Evolutionary conservation across 176 grass and related monocot genomes (phyloP), one percentile per base, ranked within the genome.

Genomic region (Secale cereale): DNA sequence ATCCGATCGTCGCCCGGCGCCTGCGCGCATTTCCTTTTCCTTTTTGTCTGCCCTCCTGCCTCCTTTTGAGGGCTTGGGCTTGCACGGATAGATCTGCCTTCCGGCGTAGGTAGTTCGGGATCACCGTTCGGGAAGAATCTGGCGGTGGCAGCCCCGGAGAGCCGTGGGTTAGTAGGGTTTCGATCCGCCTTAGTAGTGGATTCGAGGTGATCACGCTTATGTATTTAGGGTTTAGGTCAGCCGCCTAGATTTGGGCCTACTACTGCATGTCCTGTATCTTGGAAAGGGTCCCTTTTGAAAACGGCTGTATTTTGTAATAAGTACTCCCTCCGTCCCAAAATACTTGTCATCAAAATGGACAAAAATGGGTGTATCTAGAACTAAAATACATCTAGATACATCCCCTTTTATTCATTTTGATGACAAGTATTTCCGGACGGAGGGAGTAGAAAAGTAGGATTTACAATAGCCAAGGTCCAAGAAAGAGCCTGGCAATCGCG

Each of bases 141-240:
- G 37, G 74, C 59, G 11, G 72, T 12, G 43, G 22, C 29, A 50
- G 10, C 57, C 46, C 46, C 4, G 63, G 66, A 14, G 31, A 19
- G 15, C 48, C 20, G 31, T 52, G 56, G 40, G 32, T 31, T 78
- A 46, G 62, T 30, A 16, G 17, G 78, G 75, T 43, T 82, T 43
- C 36, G 39, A 54, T 77, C 60, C 4, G n/a, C 37, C n/a, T 32
- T 52, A 50, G 36, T 52, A 50, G 36, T 30, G 61, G 71, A 67
- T 74, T 11, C 11, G 31, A 54, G 37, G 48, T 82, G 62, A 20
- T 63, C 41, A 19, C 61, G 14, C 5, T 41, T 45, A 20, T 17
- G 48, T 69, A 70, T 72, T 57, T 87, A 87, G 76, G 81, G 85
- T 83, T 87, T 91, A 56, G 60, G 83, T 61, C 60, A 23, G 67